These are phyloP conservation scores for Exophiala phaeomuriformis DNA, from an alignment of 2,329 filamentous ascomycete genomes.

Conservation along the genomic window DNA sequence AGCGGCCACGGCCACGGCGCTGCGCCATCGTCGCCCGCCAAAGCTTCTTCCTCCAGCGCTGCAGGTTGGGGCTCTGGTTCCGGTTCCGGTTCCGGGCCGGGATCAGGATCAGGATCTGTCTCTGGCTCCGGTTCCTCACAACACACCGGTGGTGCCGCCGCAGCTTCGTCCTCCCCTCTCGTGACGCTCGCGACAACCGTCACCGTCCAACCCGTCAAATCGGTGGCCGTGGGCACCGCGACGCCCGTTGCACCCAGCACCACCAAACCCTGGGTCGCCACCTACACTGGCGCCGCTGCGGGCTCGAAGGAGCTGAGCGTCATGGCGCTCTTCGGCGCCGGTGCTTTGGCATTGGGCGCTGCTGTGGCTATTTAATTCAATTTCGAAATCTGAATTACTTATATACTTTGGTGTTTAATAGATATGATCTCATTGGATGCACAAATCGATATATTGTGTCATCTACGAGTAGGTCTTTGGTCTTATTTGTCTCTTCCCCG, in stretches of 20 bases:
- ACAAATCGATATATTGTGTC: no score
- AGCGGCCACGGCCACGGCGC: not conserved
- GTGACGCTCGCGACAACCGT: not conserved
- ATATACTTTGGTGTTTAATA: no score
- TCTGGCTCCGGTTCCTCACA: not conserved
- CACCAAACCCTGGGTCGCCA: conserved; percentile 11
- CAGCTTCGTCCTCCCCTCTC: conserved; percentile 1
- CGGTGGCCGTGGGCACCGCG: not conserved
- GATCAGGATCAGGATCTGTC: not conserved
- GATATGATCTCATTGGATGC: no score
- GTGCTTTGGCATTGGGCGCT: conserved; percentile 7
- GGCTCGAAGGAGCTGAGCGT: conserved; percentile 6
- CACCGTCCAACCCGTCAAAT: not conserved
- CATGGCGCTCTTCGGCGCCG: conserved; percentile 6
- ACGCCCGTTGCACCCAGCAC: not conserved
- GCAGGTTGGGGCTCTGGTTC: not conserved
- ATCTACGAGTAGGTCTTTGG: no score
- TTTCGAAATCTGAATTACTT: no score
- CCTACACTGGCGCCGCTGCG: conserved; percentile 16
- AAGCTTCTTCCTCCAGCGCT: not conserved
- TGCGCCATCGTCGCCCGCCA: not conserved
- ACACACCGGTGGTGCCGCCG: not conserved
- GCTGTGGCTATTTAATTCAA: conserved; percentile 4
- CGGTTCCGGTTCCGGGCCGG: not conserved
- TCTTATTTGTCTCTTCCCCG: no score